A percentile compares a stretch with the other conserved stretches of the same genome.
Conservation (phyloP, 2,329 filamentous ascomycete species). For the Saccharata proteae region DNA sequence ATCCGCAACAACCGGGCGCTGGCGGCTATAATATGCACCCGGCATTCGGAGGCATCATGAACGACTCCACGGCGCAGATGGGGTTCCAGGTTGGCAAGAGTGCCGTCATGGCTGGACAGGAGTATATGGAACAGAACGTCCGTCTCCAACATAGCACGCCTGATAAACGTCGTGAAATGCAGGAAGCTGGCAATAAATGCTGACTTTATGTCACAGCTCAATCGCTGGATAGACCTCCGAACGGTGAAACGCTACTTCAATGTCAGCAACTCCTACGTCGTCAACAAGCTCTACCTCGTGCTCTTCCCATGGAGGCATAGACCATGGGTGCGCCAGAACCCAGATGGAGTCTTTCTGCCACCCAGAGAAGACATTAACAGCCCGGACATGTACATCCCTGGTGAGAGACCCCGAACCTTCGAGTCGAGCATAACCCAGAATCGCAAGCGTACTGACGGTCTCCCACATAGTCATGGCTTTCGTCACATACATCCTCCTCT, state of each 20-base stretch:
- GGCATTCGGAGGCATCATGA: slow-evolving; percentile 86
- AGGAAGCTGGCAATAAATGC: slow-evolving; percentile 9
- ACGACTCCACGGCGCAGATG: slow-evolving; percentile 88
- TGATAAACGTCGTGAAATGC: neutral
- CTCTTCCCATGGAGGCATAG: slow-evolving; percentile 97
- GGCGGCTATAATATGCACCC: slow-evolving; percentile 32
- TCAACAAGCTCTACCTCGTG: slow-evolving; percentile 84
- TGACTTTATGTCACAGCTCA: slow-evolving; percentile 41
- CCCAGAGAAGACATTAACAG: slow-evolving; percentile 94
- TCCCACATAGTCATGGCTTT: slow-evolving; percentile 73
- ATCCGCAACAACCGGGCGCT: slow-evolving; percentile 53
- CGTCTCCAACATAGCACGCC: slow-evolving; percentile 17
- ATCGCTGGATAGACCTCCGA: slow-evolving; percentile 79
- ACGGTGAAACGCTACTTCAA: slow-evolving; percentile 99
- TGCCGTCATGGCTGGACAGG: slow-evolving; percentile 80
- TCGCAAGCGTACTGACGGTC: slow-evolving; percentile 6
- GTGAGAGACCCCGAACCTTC: slow-evolving; percentile 9
- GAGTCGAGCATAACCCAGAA: neutral
- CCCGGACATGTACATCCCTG: slow-evolving; percentile 97
- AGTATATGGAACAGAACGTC: slow-evolving; percentile 93
- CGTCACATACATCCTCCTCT: slow-evolving; percentile 92
- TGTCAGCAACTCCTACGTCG: slow-evolving; percentile 92
- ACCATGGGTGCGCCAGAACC: slow-evolving; percentile 91
- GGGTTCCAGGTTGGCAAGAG: slow-evolving; percentile 89
- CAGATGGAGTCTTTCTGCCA: slow-evolving; percentile 68